Percentiles rank a stretch among this genome's conserved stretches.
These are phyloP conservation scores for Protomyces pachydermus DNA, from an alignment of 1,139 yeast genomes.

Conservation along the genomic window DNA sequence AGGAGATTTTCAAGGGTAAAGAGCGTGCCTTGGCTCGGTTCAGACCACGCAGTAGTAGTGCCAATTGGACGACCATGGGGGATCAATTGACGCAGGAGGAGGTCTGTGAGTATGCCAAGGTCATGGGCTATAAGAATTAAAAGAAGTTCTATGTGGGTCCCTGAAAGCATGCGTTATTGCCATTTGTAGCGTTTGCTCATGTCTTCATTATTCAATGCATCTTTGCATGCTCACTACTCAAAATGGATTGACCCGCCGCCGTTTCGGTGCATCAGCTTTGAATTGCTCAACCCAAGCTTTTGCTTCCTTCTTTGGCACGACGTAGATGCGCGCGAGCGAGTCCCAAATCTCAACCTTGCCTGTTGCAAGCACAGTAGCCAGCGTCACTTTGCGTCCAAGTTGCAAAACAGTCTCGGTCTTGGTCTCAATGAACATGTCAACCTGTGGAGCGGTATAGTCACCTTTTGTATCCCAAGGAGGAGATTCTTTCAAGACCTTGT, in stretches of 20 bases:
- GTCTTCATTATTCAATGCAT: neutral
- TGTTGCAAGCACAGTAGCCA: conserved; percentile 55
- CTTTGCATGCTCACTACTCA: neutral
- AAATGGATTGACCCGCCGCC: neutral
- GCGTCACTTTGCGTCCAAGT: conserved; percentile 69
- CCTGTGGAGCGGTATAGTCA: conserved; percentile 53
- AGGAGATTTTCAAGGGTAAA: conserved; percentile 55
- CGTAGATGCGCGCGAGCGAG: conserved; percentile 62
- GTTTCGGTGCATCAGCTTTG: conserved; percentile 36
- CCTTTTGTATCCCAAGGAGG: conserved; percentile 61
- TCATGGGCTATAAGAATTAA: conserved; percentile 48
- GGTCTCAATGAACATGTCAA: conserved; percentile 80
- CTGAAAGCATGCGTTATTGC: neutral
- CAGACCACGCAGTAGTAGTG: conserved; percentile 58
- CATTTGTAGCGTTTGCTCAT: neutral
- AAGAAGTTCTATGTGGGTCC: too few relatives aligned
- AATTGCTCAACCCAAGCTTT: conserved; percentile 66
- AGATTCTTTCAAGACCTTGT: conserved; percentile 56
- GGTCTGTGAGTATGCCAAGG: conserved; percentile 49
- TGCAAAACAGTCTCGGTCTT: conserved; percentile 63
- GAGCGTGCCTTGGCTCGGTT: conserved; percentile 43
- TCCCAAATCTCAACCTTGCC: conserved; percentile 66
- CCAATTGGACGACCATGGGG: conserved; percentile 46
- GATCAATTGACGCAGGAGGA: conserved; percentile 48
- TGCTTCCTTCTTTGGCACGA: conserved; percentile 70